phyloP scores from a whole-genome alignment of 2,329 filamentous ascomycete genomes.

The Diaporthe vexans region DNA sequence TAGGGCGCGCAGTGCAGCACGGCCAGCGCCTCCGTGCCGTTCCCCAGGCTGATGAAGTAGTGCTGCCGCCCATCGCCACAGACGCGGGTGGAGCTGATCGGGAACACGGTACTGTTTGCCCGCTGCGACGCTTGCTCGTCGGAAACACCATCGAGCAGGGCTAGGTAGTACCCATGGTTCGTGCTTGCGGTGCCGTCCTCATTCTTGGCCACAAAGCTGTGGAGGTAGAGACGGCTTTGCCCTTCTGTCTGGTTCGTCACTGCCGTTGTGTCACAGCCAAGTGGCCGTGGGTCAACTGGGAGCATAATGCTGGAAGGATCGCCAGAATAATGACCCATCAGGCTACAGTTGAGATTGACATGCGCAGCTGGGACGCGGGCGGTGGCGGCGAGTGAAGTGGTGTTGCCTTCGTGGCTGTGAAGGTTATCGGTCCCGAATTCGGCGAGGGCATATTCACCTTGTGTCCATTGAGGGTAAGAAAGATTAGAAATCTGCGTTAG shows the following conservation, averaged over 20 bases:
- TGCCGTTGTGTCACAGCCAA: background rate
- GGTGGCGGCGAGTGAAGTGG: background rate
- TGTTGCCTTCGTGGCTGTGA: background rate
- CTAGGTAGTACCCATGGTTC: background rate
- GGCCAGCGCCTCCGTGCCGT: background rate
- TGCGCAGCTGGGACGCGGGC: background rate
- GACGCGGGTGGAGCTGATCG: background rate
- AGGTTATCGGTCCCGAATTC: background rate
- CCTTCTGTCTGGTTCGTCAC: background rate
- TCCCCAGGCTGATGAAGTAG: background rate
- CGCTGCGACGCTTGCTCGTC: too few species aligned
- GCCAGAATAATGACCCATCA: background rate
- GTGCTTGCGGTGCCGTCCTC: background rate
- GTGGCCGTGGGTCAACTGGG: background rate
- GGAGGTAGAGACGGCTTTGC: background rate
- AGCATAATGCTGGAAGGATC: too few species aligned
- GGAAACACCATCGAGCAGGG: background rate
- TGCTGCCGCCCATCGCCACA: background rate
- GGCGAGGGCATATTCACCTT: background rate
- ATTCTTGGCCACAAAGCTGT: background rate
- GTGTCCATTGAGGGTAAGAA: background rate
- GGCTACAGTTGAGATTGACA: background rate
- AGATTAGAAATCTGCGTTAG: background rate
- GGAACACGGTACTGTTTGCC: too few species aligned
- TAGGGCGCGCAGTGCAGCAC: background rate